These are phyloP conservation scores for Candida andamanensis DNA, from an alignment of 805 yeast species.

Conservation along the genomic window DNA sequence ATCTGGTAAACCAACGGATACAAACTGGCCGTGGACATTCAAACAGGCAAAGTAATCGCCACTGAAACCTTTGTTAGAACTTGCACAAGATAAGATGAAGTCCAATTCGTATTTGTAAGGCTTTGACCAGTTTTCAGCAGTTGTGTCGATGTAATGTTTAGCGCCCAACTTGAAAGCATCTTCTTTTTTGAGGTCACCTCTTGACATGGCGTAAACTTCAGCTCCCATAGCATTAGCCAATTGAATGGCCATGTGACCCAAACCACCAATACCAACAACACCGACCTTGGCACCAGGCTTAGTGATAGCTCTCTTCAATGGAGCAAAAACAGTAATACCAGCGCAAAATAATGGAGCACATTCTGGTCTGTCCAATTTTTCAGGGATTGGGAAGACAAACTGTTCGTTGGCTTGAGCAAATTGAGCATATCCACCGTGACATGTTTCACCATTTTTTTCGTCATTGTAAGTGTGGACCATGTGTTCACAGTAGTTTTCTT, in stretches of 20 bases:
- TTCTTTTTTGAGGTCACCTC: slow-evolving; percentile 44
- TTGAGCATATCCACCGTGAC: slow-evolving; percentile 49
- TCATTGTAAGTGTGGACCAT: slow-evolving; percentile 51
- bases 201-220: slow-evolving; percentile 54
- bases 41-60: slow-evolving; percentile 35
- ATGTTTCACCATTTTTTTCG: slow-evolving; percentile 19
- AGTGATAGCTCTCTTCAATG: slow-evolving; percentile 30
- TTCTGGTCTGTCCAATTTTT: slow-evolving; percentile 30
- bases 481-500: slow-evolving; percentile 46
- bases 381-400: slow-evolving; percentile 47
- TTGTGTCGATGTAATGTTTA: slow-evolving; percentile 48
- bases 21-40: slow-evolving; percentile 54
- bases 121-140: slow-evolving; percentile 24
- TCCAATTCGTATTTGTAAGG: slow-evolving; percentile 27
- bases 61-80: slow-evolving; percentile 21
- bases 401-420: slow-evolving; percentile 40
- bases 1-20: slow-evolving; percentile 64
- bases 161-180: slow-evolving; percentile 55
- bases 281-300: slow-evolving; percentile 44
- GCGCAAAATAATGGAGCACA: slow-evolving; percentile 57
- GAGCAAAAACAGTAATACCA: slow-evolving; percentile 51
- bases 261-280: slow-evolving; percentile 60
- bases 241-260: slow-evolving; percentile 58
- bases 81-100: slow-evolving; percentile 45
- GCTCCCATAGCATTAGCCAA: slow-evolving; percentile 61